phyloP scores from a whole-genome alignment of 768 basidiomycete genomes.

The Tephrocybe sp. region DNA sequence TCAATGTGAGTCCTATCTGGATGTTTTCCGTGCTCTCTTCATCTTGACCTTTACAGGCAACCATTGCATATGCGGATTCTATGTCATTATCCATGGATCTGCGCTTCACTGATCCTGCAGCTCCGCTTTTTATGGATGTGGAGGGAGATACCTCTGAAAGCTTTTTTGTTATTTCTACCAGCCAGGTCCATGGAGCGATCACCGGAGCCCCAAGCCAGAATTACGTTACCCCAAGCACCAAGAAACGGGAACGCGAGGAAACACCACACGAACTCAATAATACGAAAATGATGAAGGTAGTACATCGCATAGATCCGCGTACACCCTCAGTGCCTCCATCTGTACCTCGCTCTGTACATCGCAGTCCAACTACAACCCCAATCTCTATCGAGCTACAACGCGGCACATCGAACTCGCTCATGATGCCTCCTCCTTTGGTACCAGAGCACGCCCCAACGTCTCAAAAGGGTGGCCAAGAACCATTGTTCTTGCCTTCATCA shows the following conservation, averaged over 20 bases:
- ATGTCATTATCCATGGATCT: constrained; percentile 63
- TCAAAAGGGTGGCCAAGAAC: constrained; percentile 28
- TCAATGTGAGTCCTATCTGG: constrained; percentile 54
- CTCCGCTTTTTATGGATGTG: constrained; percentile 75
- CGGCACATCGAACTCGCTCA: background rate
- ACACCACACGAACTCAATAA: constrained; percentile 38
- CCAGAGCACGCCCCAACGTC: constrained; percentile 20
- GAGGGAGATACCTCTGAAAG: constrained; percentile 63
- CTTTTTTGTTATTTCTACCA: constrained; percentile 80
- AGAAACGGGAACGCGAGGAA: constrained; percentile 46
- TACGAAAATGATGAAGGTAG: constrained; percentile 55
- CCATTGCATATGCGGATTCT: constrained; percentile 75
- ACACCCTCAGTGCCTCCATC: constrained; percentile 12
- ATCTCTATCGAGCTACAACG: background rate
- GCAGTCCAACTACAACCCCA: constrained; percentile 3
- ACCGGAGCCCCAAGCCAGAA: constrained; percentile 24
- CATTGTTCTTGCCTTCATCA: constrained; percentile 44
- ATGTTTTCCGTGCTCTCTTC: background rate
- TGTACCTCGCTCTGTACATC: constrained; percentile 2
- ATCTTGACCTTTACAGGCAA: constrained; percentile 50
- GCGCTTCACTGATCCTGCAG: constrained; percentile 71
- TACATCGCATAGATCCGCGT: constrained; percentile 28
- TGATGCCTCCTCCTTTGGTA: constrained; percentile 12
- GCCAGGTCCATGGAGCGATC: constrained; percentile 46
- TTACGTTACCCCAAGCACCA: constrained; percentile 23